These are phyloP conservation scores for Salix viminalis DNA, from an alignment of 345 rosid genomes.

Conservation along the genomic window DNA sequence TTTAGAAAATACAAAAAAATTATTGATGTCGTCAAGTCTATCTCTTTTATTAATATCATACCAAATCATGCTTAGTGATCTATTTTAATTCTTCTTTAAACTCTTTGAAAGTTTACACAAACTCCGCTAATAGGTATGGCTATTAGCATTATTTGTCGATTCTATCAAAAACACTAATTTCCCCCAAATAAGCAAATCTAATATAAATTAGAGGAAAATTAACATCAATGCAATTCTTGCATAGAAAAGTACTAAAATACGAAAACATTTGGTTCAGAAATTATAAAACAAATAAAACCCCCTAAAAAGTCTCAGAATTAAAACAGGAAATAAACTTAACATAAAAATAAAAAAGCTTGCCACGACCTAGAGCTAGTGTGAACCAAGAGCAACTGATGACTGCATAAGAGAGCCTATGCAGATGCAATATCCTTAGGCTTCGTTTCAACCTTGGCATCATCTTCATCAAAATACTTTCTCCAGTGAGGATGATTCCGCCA, in stretches of 20 bases:
- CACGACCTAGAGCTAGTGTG: not conserved
- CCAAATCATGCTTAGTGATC: too few relatives aligned
- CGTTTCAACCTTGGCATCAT: not conserved
- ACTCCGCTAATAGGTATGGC: too few relatives aligned
- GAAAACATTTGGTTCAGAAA: not conserved
- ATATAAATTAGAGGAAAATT: not conserved
- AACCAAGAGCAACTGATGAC: not conserved
- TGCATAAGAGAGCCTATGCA: not conserved
- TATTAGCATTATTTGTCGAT: too few relatives aligned
- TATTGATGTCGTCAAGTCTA: too few relatives aligned
- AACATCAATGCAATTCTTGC: not conserved
- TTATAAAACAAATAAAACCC: not conserved
- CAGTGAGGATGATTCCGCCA: conserved; percentile 27
- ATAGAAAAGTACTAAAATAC: not conserved
- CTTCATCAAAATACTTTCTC: conserved; percentile 11
- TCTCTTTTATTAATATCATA: too few relatives aligned
- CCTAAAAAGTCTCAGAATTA: not conserved
- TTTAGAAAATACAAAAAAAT: too few relatives aligned
- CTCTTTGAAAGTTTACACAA: too few relatives aligned
- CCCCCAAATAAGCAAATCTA: too few relatives aligned
- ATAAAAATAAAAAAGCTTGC: too few relatives aligned
- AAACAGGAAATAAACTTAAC: not conserved
- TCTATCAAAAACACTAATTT: too few relatives aligned
- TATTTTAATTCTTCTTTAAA: too few relatives aligned
- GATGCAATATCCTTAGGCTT: not conserved